These are phyloP conservation scores for Syncephalastrum contaminatum DNA, from an alignment of 371 early-diverging fungal species.

Conservation along the genomic window DNA sequence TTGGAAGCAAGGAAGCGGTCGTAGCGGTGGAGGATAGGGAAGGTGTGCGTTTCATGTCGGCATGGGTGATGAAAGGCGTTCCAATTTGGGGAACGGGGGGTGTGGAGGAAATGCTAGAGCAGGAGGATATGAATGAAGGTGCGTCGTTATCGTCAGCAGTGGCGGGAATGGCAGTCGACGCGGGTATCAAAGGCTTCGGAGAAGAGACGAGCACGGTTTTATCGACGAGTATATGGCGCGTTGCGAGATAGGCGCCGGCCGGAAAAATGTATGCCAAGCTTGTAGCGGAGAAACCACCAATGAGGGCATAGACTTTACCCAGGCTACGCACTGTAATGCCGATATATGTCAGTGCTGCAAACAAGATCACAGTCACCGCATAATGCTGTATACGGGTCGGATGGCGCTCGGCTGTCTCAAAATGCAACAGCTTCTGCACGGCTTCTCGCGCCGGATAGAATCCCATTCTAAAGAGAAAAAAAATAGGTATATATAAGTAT, in stretches of 20 bases:
- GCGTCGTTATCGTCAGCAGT: not conserved
- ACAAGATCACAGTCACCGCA: constrained; percentile 41
- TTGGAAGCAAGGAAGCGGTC: too few species aligned
- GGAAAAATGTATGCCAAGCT: constrained; percentile 60
- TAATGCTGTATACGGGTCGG: constrained; percentile 46
- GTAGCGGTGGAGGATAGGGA: too few species aligned
- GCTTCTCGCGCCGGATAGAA: constrained; percentile 58
- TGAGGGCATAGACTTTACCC: constrained; percentile 53
- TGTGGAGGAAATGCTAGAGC: not conserved
- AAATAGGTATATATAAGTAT: not conserved
- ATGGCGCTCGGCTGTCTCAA: constrained; percentile 38
- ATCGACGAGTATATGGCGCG: constrained; percentile 11
- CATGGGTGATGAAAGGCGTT: not conserved
- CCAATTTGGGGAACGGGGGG: not conserved
- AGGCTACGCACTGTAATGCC: constrained; percentile 44
- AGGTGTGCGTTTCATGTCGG: not conserved
- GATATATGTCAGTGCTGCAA: constrained; percentile 26
- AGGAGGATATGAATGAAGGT: not conserved
- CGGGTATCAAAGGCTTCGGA: too few species aligned
- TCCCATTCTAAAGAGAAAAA: constrained; percentile 24
- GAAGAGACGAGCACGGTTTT: too few species aligned
- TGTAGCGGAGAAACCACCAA: constrained; percentile 59
- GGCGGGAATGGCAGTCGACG: not conserved
- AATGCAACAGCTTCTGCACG: constrained; percentile 50
- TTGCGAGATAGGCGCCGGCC: constrained; percentile 44